phyloP scores from a whole-genome alignment of 352 stramenopile species.

The Thraustotheca clavata region DNA sequence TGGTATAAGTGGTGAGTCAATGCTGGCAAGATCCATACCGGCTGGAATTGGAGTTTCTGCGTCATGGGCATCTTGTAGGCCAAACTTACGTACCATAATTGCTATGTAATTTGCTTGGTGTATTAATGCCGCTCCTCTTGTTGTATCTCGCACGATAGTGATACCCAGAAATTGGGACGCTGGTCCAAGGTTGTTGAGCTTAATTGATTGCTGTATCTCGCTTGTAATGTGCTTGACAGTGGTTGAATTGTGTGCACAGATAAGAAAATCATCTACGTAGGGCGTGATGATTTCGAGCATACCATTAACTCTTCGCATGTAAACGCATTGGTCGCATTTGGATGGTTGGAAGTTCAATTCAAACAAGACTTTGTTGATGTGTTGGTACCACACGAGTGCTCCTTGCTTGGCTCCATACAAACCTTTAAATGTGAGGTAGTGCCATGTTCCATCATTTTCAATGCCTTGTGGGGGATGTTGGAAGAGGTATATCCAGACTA shows the following conservation, averaged over 20 bases:
- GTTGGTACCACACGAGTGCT: background rate
- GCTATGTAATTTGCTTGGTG: background rate
- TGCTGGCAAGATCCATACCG: background rate
- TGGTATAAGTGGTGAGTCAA: background rate
- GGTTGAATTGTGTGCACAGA: background rate
- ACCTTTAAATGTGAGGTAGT: background rate
- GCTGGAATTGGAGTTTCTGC: background rate
- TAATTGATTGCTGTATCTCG: background rate
- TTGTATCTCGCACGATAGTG: background rate
- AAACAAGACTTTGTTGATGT: background rate
- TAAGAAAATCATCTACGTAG: slow-evolving; percentile 14
- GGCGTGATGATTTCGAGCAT: background rate
- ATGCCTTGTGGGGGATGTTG: background rate
- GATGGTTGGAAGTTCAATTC: background rate
- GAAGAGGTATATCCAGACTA: background rate
- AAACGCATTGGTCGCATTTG: slow-evolving; percentile 2
- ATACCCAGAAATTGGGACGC: background rate
- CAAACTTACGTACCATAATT: background rate
- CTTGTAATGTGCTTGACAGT: background rate
- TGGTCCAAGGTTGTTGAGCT: background rate
- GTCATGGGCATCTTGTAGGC: background rate
- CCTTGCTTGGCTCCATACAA: slow-evolving; percentile 5
- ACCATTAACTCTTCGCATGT: background rate
- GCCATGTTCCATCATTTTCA: background rate
- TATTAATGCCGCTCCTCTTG: background rate